Percentiles rank a stretch among this genome's conserved stretches.
phyloP scores from a whole-genome alignment of 495 filamentous ascomycete species.

The Gamarada debralockiae region DNA sequence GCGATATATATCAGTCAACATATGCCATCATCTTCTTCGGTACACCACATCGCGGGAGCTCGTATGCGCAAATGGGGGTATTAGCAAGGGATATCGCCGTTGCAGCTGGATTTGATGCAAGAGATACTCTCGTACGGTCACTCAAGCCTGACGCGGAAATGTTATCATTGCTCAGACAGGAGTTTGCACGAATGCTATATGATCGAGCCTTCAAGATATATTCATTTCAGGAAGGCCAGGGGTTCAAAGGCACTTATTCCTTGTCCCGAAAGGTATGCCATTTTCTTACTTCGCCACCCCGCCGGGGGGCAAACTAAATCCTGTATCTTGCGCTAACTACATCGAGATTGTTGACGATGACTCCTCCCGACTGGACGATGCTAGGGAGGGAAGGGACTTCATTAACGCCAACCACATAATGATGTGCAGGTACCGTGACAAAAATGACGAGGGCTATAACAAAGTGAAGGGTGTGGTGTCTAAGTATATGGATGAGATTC shows the following conservation, averaged over 20 bases:
- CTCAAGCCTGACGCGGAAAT: conserved; percentile 5
- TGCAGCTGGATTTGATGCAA: no score
- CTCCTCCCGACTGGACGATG: conserved; percentile 26
- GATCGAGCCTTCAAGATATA: background rate
- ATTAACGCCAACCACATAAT: conserved; percentile 8
- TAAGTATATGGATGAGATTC: no score
- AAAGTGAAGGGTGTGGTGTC: no score
- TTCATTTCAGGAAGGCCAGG: conserved; percentile 14
- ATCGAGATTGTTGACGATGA: conserved; percentile 29
- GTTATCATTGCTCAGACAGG: conserved; percentile 16
- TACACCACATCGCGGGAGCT: conserved; percentile 30
- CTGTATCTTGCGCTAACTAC: background rate
- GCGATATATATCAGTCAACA: conserved; percentile 29
- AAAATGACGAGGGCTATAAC: conserved; percentile 6
- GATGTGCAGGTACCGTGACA: conserved; percentile 3
- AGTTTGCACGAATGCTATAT: conserved; percentile 4
- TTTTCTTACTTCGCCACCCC: background rate
- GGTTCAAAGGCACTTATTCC: conserved; percentile 9
- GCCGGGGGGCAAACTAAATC: background rate
- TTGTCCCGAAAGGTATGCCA: conserved; percentile 11
- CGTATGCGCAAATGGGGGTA: background rate
- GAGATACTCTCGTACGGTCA: background rate
- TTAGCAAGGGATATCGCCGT: conserved; percentile 2
- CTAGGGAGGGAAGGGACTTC: conserved; percentile 22
- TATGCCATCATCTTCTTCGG: conserved; percentile 35